Base-by-base conservation (phyloP, 75 land plant genomes). In the Gnetum montanum region DNA sequence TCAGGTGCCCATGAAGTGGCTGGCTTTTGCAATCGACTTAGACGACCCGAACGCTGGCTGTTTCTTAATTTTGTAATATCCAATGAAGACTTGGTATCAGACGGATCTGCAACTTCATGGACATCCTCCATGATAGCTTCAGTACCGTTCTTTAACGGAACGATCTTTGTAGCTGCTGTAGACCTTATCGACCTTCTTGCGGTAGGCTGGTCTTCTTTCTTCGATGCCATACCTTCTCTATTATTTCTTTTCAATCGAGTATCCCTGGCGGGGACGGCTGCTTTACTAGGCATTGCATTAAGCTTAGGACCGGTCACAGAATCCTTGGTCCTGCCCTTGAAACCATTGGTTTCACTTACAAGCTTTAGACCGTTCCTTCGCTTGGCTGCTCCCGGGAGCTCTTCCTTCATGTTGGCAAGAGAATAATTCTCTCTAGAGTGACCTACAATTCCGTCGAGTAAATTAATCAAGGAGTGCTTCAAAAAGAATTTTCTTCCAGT, bases 371-470 rank as follows among this genome's bases (percentile, higher is more conserved):
- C 55, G 3, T 13, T 53, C 55, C 37, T 10, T 3, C 29, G 55
- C 55, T 25, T 22, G 34, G 31, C 34, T 8, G 18, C 55, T 31
- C 37, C 15, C 8, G 55, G 55, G 34, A 33, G 18, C 37, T 53
- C 55, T 33, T 53, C 55, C 36, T 53, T 53, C 55, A 33, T 53
- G 13, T 53, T 53, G 25, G 50, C n/a, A n/a, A n/a, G n/a, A n/a
- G n/a, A n/a, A n/a, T n/a, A n/a, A n/a, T n/a, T n/a, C n/a, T n/a
- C n/a, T n/a, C n/a, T n/a, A n/a, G n/a, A n/a, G n/a, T n/a, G n/a
- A n/a, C n/a, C n/a, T n/a, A n/a, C n/a, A n/a, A n/a, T n/a, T n/a
- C n/a, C n/a, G n/a, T n/a, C n/a, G n/a, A n/a, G n/a, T n/a, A n/a
- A n/a, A n/a, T n/a, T n/a, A n/a, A n/a, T n/a, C n/a, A n/a, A n/a